These are phyloP conservation scores for Pythium dissotocum DNA, from an alignment of 352 stramenopile species.

Conservation along the genomic window DNA sequence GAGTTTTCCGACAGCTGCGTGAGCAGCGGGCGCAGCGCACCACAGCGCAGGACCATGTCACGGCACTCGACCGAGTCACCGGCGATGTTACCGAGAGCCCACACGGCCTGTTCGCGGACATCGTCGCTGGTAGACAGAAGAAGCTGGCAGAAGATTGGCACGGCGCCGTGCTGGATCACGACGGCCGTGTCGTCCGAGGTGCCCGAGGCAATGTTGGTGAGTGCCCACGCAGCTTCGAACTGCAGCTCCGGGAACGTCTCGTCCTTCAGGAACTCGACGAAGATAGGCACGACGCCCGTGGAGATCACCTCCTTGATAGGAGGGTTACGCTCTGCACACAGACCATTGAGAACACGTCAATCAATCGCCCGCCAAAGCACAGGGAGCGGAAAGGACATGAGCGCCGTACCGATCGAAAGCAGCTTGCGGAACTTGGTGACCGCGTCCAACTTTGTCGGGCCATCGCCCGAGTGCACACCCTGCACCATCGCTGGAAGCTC, in stretches of 20 bases:
- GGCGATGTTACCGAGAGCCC: conserved; percentile 99
- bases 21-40: conserved; percentile 94
- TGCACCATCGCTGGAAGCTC: conserved; percentile 94
- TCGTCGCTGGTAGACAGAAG: conserved; percentile 96
- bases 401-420: conserved; percentile 92
- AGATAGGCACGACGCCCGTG: conserved; percentile 96
- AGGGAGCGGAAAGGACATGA: background rate
- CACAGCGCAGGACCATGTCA: conserved; percentile 94
- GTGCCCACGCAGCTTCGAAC: conserved; percentile 99
- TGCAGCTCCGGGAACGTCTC: conserved; percentile 93
- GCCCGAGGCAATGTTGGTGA: conserved; percentile 99
- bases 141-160: conserved; percentile 97
- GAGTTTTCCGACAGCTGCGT: conserved; percentile 94
- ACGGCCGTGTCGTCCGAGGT: conserved; percentile 97
- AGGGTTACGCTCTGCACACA: conserved; percentile 93
- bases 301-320: conserved; percentile 99
- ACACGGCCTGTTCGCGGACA: conserved; percentile 96
- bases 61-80: conserved; percentile 96
- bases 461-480: conserved; percentile 92
- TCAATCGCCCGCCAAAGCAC: background rate
- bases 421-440: conserved; percentile 99
- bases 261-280: conserved; percentile 97
- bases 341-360: background rate
- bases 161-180: conserved; percentile 96
- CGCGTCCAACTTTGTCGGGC: conserved; percentile 92